Base-by-base conservation (phyloP, 2,329 filamentous ascomycete species). In the Cladophialophora chaetospira region DNA sequence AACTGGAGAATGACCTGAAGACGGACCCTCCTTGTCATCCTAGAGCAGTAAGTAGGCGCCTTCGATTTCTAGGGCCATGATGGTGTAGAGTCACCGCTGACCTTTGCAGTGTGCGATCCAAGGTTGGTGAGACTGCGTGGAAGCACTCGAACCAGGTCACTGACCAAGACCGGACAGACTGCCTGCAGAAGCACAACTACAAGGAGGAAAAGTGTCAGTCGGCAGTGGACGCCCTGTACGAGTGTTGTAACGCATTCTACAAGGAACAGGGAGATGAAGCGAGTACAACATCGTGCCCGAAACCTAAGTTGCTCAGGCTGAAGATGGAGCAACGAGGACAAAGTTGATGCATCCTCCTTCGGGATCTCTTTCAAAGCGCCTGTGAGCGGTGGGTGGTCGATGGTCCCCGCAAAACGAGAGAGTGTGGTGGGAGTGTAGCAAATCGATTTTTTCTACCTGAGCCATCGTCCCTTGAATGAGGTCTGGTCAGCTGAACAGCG, bases 161-260 rank as follows among this genome's bases (percentile, higher is more conserved):
- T 23, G 35, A 17, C 11, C 35, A 31, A 17, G 4, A 13, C 9
- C 5, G 3, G 13, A 36, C 67, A 96, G 91, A 87, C 66, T 99
- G 94, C 69, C 79, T 99, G 61, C 84, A 83, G 44, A 93, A 86
- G 73, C 92, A 92, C 72, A 85, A 85, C 52, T 97, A 88, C 77
- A 84, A 95, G 58, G 91, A 97, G 74, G 84, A 84, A 40, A 95
- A 86, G 69, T 99, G 94, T 73, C 83, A 88, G 69, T 72, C 76
- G 15, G 79, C 91, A 68, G 82, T 99, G 55, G 87, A 93, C 70
- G 89, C 91, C 2, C 77, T 99, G 21, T 99, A 97, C 73, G 88
- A 94, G 66, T 99, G 94, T 75, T 99, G 94, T 73, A 86, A 92
- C 68, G 82, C 84, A 10, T 96, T 97, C 71, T 97, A 99, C 74